phyloP scores from a whole-genome alignment of 202 grass and related monocot genomes.

The Elaeis oleifera region DNA sequence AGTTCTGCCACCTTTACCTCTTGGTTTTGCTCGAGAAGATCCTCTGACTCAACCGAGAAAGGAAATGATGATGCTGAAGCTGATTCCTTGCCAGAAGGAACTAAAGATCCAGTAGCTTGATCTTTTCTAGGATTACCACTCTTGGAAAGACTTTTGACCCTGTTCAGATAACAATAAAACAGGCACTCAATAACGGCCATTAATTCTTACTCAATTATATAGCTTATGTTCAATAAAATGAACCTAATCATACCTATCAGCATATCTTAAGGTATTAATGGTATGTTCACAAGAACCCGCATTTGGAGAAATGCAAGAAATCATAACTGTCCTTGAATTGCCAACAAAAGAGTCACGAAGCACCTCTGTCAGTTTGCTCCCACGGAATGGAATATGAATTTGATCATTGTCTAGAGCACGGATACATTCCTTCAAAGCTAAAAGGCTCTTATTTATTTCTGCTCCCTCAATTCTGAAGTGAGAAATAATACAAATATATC shows the following conservation, averaged over 20 bases:
- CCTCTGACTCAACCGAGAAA: slow-evolving; percentile 44
- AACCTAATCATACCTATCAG: slow-evolving; percentile 57
- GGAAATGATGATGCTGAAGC: slow-evolving; percentile 35
- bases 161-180: slow-evolving; percentile 30
- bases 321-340: slow-evolving; percentile 96
- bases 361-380: slow-evolving; percentile 98
- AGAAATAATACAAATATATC: slow-evolving; percentile 11
- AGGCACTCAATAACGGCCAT: slow-evolving; percentile 3
- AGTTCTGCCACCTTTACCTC: slow-evolving; percentile 62
- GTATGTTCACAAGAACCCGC: slow-evolving; percentile 97
- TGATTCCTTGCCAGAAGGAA: slow-evolving; percentile 53
- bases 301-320: slow-evolving; percentile 97
- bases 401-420: slow-evolving; percentile 98
- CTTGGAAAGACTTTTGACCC: slow-evolving; percentile 99
- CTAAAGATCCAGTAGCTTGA: slow-evolving; percentile 31
- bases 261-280: slow-evolving; percentile 97
- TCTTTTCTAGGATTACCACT: slow-evolving; percentile 80
- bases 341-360: slow-evolving; percentile 98
- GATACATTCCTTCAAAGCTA: slow-evolving; percentile 98
- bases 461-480: slow-evolving; percentile 84
- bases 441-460: slow-evolving; percentile 97
- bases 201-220: too few species aligned
- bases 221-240: too few species aligned
- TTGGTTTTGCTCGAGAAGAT: slow-evolving; percentile 42
- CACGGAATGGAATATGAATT: slow-evolving; percentile 98